A percentile compares a stretch with the other conserved stretches of the same genome.
Conservation (phyloP, 768 basidiomycete genomes). For the Russula sp. region DNA sequence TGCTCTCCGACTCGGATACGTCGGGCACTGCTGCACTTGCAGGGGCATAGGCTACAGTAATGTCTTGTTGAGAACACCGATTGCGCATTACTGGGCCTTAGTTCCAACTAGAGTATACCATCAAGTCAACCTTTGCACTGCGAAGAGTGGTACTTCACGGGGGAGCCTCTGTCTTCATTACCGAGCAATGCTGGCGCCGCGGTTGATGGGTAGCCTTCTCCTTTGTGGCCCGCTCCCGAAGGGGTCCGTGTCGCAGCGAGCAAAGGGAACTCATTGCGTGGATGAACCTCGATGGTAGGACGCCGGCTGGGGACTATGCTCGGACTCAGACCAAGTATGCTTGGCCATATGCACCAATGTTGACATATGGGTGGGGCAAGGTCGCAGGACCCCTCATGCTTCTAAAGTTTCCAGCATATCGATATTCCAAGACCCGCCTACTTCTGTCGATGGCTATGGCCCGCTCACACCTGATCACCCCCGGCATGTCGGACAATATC, state of each 20-base stretch:
- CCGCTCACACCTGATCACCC: background rate
- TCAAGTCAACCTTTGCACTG: background rate
- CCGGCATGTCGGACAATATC: background rate
- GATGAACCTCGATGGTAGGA: background rate
- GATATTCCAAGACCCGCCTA: background rate
- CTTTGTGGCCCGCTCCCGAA: slow-evolving; percentile 52
- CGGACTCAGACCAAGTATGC: background rate
- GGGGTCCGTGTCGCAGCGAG: slow-evolving; percentile 52
- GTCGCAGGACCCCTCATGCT: background rate
- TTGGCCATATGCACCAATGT: background rate
- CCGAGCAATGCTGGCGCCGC: background rate
- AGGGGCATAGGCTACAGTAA: background rate
- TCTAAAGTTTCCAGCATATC: background rate
- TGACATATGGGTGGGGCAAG: background rate
- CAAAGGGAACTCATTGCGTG: slow-evolving; percentile 40
- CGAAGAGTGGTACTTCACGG: background rate
- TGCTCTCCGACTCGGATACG: background rate
- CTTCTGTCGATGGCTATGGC: background rate
- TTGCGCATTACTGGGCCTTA: background rate
- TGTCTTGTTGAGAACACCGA: background rate
- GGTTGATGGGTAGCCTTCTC: background rate
- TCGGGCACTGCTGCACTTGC: background rate
- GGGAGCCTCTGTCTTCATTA: background rate
- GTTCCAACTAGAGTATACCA: background rate
- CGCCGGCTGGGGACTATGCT: background rate